Base-by-base conservation (phyloP, 2,329 filamentous ascomycete genomes). In the Calonectria pteridis region DNA sequence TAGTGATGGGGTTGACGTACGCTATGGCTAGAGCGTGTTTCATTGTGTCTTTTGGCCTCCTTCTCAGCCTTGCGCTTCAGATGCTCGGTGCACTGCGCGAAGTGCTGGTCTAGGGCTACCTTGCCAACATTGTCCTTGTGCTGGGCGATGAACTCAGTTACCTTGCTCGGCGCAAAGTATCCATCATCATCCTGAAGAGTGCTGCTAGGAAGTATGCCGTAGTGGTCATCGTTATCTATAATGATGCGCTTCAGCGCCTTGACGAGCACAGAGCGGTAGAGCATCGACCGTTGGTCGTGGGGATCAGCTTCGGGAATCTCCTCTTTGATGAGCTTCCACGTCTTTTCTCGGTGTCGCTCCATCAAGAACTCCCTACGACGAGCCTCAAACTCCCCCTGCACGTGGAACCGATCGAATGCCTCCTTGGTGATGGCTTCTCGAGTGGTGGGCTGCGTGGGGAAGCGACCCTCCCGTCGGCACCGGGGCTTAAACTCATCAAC, bases 401-500 rank as follows among this genome's bases (percentile, higher is more conserved):
- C 83, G 29, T 82, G 82, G 74, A 94, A 94, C 2, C 74, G 79
- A 0, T 78, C 80, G 33, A 94, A 88, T 0, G 90, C 92, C 64
- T 91, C 87, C 0, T 87, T 78, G 0, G 88, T 87, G 2, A 93
- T 85, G 6, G 85, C 67, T 9, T 88, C 83, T 28, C 92, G 85
- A 2, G 81, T 82, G 2, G 79, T 76, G 0, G 64, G 77, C 37
- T 74, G 77, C 28, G 75, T 64, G 1, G 79, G 63, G 69, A 86
- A 87, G 1, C 82, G 82, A 0, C 84, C 84, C 29, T 86, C 72
- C 0, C 83, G 83, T 1, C 86, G 84, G 72, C 89, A 89, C 3
- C 78, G 79, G 0, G 92, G 91, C n/a, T 93, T 82, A 75, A 91
- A 95, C 6, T 92, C 89, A 1, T 92, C 86, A 6, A 93, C 81